phyloP scores from a whole-genome alignment of 345 rosid genomes.

The Garcia nutans region DNA sequence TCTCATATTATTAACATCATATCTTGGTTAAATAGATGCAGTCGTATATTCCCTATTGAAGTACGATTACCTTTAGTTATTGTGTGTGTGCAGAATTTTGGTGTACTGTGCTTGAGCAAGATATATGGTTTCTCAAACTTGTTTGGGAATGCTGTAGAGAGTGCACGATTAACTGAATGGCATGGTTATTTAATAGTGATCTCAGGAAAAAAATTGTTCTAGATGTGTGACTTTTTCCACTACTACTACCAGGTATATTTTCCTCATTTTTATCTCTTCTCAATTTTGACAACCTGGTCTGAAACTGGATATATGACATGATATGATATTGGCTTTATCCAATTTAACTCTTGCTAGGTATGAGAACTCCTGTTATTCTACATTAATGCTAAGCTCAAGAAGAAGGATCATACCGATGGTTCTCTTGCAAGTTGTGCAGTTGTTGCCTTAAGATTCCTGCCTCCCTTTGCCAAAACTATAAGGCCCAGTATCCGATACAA shows the following conservation, averaged over 20 bases:
- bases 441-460: conserved; percentile 58
- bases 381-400: not conserved
- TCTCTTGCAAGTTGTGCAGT: conserved; percentile 60
- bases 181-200: not conserved
- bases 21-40: not conserved
- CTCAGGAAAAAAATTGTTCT: not conserved
- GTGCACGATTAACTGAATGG: not conserved
- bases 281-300: conserved; percentile 1
- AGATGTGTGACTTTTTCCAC: not conserved
- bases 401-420: conserved; percentile 46
- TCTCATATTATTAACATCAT: not conserved
- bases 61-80: not conserved
- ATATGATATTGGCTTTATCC: not conserved
- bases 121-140: not conserved
- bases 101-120: not conserved
- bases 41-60: not conserved
- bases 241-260: not conserved
- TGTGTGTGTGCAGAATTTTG: not conserved
- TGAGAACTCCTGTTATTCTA: not conserved
- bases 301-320: not conserved
- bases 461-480: conserved; percentile 71
- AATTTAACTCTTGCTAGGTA: not conserved
- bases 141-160: not conserved
- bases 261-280: not conserved
- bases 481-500: conserved; percentile 5